Conservation (phyloP, 2,329 filamentous ascomycete genomes). For the Venturia nashicola region DNA sequence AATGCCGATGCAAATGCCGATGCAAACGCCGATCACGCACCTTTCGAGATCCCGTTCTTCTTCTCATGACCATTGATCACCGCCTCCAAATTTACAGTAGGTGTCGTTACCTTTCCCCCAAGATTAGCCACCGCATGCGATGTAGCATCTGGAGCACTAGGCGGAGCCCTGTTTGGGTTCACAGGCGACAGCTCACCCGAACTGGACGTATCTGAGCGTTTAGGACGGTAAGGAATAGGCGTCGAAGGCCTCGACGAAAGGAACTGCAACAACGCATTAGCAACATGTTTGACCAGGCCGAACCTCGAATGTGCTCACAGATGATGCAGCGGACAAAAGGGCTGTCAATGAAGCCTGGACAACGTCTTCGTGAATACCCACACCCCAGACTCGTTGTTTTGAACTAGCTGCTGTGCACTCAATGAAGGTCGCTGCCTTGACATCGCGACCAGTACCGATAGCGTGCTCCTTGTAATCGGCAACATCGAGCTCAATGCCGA, state of each 20-base stretch:
- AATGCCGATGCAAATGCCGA: too few relatives aligned
- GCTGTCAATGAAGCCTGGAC: conserved; percentile 83
- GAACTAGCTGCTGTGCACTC: conserved; percentile 64
- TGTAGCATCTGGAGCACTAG: conserved; percentile 18
- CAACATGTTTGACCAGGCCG: background rate
- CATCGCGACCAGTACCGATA: conserved; percentile 66
- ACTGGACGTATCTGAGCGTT: conserved; percentile 36
- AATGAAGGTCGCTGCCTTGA: conserved; percentile 92
- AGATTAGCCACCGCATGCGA: conserved; percentile 19
- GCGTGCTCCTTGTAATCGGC: conserved; percentile 95
- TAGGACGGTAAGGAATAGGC: conserved; percentile 50
- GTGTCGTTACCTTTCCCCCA: conserved; percentile 12
- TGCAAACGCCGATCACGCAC: background rate
- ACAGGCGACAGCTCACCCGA: conserved; percentile 16
- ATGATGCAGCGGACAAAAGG: conserved; percentile 71
- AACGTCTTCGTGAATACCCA: conserved; percentile 85
- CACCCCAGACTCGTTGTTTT: conserved; percentile 68
- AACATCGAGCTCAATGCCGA: conserved; percentile 83
- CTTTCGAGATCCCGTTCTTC: background rate
- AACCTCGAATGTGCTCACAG: conserved; percentile 45
- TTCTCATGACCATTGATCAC: background rate
- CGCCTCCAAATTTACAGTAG: background rate
- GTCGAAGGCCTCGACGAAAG: conserved; percentile 57
- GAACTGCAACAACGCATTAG: conserved; percentile 42
- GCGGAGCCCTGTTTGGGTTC: conserved; percentile 17